Evolutionary conservation across 208 protist species (phyloP).

Genomic region (Crithidia mellificae): DNA sequence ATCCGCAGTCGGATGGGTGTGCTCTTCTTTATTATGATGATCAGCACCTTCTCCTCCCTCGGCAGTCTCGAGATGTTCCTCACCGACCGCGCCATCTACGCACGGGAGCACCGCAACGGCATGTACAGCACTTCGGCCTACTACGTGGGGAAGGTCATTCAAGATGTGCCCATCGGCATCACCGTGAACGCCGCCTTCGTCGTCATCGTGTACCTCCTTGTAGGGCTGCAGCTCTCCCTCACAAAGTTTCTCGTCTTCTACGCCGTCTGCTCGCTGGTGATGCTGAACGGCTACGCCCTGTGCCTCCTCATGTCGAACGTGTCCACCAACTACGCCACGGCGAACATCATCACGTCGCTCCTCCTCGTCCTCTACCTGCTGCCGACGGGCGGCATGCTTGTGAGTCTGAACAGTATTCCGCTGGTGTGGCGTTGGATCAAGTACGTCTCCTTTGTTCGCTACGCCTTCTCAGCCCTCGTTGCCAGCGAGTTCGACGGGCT

Average conservation of each 20-base stretch:
- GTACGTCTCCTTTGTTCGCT: slow-evolving; percentile 74
- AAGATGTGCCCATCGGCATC: slow-evolving; percentile 60
- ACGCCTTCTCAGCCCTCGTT: slow-evolving; percentile 56
- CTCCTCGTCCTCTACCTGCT: slow-evolving; percentile 68
- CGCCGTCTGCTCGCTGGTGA: slow-evolving; percentile 41
- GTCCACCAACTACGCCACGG: slow-evolving; percentile 50
- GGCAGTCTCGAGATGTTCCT: slow-evolving; percentile 60
- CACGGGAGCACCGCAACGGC: slow-evolving; percentile 63
- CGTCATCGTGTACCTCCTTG: slow-evolving; percentile 57
- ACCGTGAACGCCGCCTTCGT: slow-evolving; percentile 50
- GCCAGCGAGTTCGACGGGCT: slow-evolving; percentile 79
- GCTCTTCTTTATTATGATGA: slow-evolving; percentile 77
- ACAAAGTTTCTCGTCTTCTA: slow-evolving; percentile 55
- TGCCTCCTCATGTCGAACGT: slow-evolving; percentile 72
- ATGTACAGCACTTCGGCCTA: slow-evolving; percentile 69
- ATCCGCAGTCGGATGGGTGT: slow-evolving; percentile 72
- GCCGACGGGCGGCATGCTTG: slow-evolving; percentile 63
- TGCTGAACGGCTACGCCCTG: slow-evolving; percentile 68
- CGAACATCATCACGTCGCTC: slow-evolving; percentile 62
- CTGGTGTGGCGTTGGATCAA: slow-evolving; percentile 76
- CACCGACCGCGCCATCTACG: slow-evolving; percentile 59
- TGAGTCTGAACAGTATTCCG: slow-evolving; percentile 57
- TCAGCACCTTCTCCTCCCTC: slow-evolving; percentile 63
- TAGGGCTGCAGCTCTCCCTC: slow-evolving; percentile 50
- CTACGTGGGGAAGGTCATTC: slow-evolving; percentile 69